Percentiles rank a stretch among this genome's conserved stretches.
These are phyloP conservation scores for Cokeromyces recurvatus DNA, from an alignment of 371 early-diverging fungal genomes.

Conservation along the genomic window DNA sequence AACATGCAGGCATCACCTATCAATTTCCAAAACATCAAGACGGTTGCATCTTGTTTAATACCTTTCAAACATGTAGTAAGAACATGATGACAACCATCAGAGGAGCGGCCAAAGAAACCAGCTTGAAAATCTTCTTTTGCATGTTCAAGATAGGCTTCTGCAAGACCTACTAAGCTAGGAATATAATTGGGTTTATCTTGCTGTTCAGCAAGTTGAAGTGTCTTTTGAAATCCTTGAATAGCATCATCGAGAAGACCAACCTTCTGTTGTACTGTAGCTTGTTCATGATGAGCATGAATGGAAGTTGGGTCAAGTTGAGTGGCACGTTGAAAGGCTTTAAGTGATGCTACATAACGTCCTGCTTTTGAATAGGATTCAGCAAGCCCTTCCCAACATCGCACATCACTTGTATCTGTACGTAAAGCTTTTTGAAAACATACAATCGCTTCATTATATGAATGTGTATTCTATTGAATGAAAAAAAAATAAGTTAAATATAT, in stretches of 20 bases:
- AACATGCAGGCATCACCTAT: conserved; percentile 64
- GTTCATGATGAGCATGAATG: conserved; percentile 47
- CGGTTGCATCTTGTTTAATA: conserved; percentile 25
- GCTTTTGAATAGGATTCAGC: conserved; percentile 82
- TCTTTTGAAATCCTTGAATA: conserved; percentile 46
- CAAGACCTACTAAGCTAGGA: conserved; percentile 62
- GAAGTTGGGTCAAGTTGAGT: conserved; percentile 60
- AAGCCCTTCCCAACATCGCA: conserved; percentile 80
- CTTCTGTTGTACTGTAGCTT: conserved; percentile 59
- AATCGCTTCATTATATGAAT: conserved; percentile 62
- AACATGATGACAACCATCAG: conserved; percentile 53
- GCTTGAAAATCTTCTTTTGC: conserved; percentile 59
- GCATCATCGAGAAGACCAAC: conserved; percentile 65
- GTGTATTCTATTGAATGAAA: conserved; percentile 20
- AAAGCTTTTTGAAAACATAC: conserved; percentile 80
- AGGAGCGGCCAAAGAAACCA: conserved; percentile 72
- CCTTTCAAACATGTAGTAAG: conserved; percentile 29
- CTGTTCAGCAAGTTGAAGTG: conserved; percentile 36
- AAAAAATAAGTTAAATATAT: too few species aligned
- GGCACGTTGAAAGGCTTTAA: conserved; percentile 75
- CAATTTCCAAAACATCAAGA: conserved; percentile 64
- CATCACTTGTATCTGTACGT: conserved; percentile 62
- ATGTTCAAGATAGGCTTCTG: conserved; percentile 60
- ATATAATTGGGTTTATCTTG: conserved; percentile 31
- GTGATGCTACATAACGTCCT: conserved; percentile 81